A percentile compares a stretch with the other conserved stretches of the same genome.
Evolutionary conservation across 495 filamentous ascomycete species (phyloP).

Genomic region (Diplogelasinospora grovesii): DNA sequence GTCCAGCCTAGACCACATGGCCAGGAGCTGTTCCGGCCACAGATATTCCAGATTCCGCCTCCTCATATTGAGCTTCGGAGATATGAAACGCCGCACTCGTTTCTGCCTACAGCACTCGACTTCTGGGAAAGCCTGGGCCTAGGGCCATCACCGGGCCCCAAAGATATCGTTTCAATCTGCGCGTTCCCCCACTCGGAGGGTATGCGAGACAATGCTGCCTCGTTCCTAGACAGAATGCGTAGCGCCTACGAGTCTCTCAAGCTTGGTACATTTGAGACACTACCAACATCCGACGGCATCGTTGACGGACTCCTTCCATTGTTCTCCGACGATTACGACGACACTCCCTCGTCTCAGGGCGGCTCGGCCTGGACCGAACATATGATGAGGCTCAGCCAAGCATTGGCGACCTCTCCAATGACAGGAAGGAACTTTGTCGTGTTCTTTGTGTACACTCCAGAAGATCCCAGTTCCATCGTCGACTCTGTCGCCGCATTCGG

Average conservation of each 20-base stretch:
- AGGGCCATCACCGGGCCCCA: slow-evolving; percentile 66
- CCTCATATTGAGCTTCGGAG: slow-evolving; percentile 76
- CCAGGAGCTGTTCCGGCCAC: slow-evolving; percentile 29
- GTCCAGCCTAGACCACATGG: slow-evolving; percentile 37
- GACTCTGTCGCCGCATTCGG: slow-evolving; percentile 76
- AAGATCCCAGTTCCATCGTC: slow-evolving; percentile 55
- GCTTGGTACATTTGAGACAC: slow-evolving; percentile 62
- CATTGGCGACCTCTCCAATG: slow-evolving; percentile 24
- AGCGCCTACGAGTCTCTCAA: slow-evolving; percentile 73
- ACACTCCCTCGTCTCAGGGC: slow-evolving; percentile 19
- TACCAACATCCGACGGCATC: slow-evolving; percentile 44
- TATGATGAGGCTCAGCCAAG: slow-evolving; percentile 29
- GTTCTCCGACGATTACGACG: slow-evolving; percentile 33
- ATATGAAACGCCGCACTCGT: slow-evolving; percentile 63
- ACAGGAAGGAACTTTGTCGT: slow-evolving; percentile 62
- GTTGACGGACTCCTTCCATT: slow-evolving; percentile 56
- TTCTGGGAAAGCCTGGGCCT: slow-evolving; percentile 94
- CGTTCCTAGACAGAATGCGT: slow-evolving; percentile 65
- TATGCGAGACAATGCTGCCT: slow-evolving; percentile 51
- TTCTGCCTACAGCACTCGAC: slow-evolving; percentile 67
- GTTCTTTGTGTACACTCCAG: slow-evolving; percentile 78
- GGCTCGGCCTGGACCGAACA: slow-evolving; percentile 21
- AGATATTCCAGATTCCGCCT: slow-evolving; percentile 44
- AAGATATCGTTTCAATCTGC: slow-evolving; percentile 73
- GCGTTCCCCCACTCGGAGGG: slow-evolving; percentile 63